Conservation (phyloP, 495 filamentous ascomycete genomes). For the Trichoderma virens region DNA sequence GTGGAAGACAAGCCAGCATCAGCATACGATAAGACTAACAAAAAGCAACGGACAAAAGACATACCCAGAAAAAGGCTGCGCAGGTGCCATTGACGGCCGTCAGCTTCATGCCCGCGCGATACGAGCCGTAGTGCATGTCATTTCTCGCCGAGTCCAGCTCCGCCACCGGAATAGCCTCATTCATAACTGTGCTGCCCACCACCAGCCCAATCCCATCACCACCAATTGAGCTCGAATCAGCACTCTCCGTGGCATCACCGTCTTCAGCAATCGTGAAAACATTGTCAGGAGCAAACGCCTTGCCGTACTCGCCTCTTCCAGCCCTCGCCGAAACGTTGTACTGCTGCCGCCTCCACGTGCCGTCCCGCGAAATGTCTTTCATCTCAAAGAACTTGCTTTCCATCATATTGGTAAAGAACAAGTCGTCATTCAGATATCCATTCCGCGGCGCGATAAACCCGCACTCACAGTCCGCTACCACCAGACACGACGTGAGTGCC, state of each 20-base stretch:
- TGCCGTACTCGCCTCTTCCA: conserved; percentile 58
- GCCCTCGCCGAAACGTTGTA: conserved; percentile 49
- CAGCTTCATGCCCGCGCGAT: conserved; percentile 57
- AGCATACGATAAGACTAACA: not conserved
- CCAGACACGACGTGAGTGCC: not conserved
- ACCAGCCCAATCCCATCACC: conserved; percentile 52
- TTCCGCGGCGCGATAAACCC: conserved; percentile 62
- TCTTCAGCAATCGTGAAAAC: conserved; percentile 42
- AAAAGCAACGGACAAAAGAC: conserved; percentile 12
- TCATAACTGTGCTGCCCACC: conserved; percentile 40
- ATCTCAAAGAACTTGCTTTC: conserved; percentile 61
- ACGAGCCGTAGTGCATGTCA: conserved; percentile 61
- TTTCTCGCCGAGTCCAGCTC: conserved; percentile 49
- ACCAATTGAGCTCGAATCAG: conserved; percentile 25
- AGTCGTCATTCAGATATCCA: conserved; percentile 21
- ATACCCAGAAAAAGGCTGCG: conserved; percentile 71
- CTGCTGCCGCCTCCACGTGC: conserved; percentile 55
- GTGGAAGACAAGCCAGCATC: not conserved
- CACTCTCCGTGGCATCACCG: conserved; percentile 26
- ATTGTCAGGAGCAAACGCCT: conserved; percentile 47
- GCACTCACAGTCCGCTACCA: conserved; percentile 57
- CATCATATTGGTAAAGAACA: conserved; percentile 57
- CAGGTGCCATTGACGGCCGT: conserved; percentile 56
- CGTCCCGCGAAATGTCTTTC: conserved; percentile 36
- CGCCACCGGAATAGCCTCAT: conserved; percentile 48